A percentile compares a stretch with the other conserved stretches of the same genome.
phyloP scores from a whole-genome alignment of 768 basidiomycete species.

The Sistotremastrum suecicum region DNA sequence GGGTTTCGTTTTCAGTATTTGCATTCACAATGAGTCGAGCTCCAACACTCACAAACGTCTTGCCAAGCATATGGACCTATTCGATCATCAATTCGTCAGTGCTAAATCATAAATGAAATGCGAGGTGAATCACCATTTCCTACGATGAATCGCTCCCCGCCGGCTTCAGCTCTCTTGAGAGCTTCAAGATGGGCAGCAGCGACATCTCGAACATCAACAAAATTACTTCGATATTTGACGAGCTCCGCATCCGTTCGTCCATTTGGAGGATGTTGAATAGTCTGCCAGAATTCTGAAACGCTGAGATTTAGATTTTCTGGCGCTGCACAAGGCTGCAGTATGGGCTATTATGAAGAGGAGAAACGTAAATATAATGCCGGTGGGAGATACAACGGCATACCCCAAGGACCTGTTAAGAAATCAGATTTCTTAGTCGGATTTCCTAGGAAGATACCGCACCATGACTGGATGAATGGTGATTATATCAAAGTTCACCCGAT shows the following conservation, averaged over 20 bases:
- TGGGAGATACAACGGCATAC: slow-evolving; percentile 6
- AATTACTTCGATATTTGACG: background rate
- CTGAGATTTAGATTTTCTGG: no score
- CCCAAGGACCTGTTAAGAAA: slow-evolving; percentile 11
- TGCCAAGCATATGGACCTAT: slow-evolving; percentile 1
- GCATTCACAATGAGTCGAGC: no score
- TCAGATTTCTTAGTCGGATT: background rate
- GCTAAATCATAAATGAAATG: no score
- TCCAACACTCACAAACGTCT: background rate
- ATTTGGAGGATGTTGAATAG: no score
- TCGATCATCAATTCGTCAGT: no score
- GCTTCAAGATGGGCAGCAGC: slow-evolving; percentile 21
- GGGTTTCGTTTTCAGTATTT: background rate
- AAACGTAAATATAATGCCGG: no score
- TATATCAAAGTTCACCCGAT: no score
- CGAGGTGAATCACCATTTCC: slow-evolving; percentile 1
- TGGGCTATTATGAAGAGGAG: no score
- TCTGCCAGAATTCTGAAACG: no score
- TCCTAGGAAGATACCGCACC: background rate
- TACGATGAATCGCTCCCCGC: slow-evolving; percentile 20
- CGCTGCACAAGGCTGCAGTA: no score
- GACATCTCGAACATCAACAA: slow-evolving; percentile 10
- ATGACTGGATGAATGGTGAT: no score
- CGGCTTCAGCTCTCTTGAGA: slow-evolving; percentile 15
- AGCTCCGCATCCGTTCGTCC: no score